Evolutionary conservation across 1,284 basidiomycete species (phyloP).

Genomic region (Cystobasidiaceae sp.): DNA sequence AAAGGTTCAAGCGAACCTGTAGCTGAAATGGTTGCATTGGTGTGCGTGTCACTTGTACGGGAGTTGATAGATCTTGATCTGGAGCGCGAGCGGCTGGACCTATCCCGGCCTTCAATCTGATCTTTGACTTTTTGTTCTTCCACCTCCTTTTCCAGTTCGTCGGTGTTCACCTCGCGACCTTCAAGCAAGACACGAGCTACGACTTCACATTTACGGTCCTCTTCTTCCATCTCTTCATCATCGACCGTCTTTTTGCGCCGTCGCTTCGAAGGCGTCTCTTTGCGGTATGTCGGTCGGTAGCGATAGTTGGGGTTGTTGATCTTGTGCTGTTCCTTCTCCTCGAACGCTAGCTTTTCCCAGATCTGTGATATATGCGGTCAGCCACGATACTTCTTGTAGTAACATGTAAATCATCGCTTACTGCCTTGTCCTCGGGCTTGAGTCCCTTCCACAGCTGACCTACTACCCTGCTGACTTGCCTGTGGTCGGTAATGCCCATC

Average conservation of each 20-base stretch:
- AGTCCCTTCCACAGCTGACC: conserved; percentile 42
- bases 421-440: conserved; percentile 36
- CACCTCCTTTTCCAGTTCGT: conserved; percentile 24
- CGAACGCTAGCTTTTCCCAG: conserved; percentile 41
- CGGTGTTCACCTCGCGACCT: conserved; percentile 22
- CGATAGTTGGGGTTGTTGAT: conserved; percentile 42
- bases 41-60: not conserved
- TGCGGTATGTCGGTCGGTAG: conserved; percentile 41
- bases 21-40: no score
- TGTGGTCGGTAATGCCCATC: conserved; percentile 42
- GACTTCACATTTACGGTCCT: conserved; percentile 41
- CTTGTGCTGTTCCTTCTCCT: conserved; percentile 42
- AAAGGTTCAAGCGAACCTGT: no score
- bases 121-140: conserved; percentile 26
- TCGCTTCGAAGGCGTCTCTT: conserved; percentile 31
- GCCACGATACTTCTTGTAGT: not conserved
- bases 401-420: not conserved
- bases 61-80: conserved; percentile 1
- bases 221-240: conserved; percentile 31
- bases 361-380: no score
- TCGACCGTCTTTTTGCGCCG: conserved; percentile 26
- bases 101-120: conserved; percentile 24
- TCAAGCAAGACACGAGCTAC: conserved; percentile 42
- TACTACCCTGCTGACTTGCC: conserved; percentile 44
- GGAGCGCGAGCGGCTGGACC: conserved; percentile 7